phyloP scores from a whole-genome alignment of 2,329 filamentous ascomycete genomes.

The Chaetomiaceae sp. region DNA sequence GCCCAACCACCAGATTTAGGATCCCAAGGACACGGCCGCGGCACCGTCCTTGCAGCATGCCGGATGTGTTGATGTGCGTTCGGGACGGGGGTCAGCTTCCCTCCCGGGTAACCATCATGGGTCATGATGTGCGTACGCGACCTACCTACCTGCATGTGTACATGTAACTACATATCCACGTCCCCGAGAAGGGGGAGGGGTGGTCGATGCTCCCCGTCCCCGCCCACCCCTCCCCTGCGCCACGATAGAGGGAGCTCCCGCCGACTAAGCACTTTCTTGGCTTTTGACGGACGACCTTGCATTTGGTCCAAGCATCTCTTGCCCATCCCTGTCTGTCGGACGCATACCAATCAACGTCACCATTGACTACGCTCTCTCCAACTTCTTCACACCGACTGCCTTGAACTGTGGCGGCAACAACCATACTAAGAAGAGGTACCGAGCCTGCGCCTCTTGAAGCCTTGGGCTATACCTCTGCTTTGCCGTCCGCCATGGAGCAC shows the following conservation, averaged over 20 bases:
- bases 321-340: background rate
- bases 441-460: constrained; percentile 7
- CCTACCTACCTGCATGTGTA: no score
- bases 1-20: background rate
- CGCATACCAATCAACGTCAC: constrained; percentile 1
- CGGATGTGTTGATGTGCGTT: no score
- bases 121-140: no score
- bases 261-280: background rate
- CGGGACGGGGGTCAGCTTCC: no score
- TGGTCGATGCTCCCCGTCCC: no score
- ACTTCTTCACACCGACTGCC: background rate
- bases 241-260: no score
- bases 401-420: constrained; percentile 3
- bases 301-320: background rate
- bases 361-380: background rate
- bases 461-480: background rate
- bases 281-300: background rate
- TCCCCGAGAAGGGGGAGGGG: no score
- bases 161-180: no score
- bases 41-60: background rate
- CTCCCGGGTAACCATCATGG: no score
- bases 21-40: background rate
- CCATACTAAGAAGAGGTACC: background rate
- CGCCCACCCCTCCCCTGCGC: no score
- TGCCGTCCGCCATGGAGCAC: background rate